Evolutionary conservation across 2,329 filamentous ascomycete species (phyloP).

Genomic region (Ceratocystis ficicola): DNA sequence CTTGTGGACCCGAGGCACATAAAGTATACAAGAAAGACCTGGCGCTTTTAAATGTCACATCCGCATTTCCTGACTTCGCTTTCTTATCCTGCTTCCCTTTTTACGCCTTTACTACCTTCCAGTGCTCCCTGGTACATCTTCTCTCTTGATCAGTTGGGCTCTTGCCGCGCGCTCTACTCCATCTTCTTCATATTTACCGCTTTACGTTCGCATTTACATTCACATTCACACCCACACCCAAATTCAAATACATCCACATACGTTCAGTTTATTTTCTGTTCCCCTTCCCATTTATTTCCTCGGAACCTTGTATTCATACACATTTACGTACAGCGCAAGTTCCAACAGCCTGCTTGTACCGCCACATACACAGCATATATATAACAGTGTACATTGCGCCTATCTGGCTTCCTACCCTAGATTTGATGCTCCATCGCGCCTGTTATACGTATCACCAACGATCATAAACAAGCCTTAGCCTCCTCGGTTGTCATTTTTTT

Average conservation of each 20-base stretch:
- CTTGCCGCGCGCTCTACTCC: not conserved
- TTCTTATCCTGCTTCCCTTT: not conserved
- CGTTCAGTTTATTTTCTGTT: no score
- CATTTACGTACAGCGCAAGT: no score
- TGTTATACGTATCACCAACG: not conserved
- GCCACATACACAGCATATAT: no score
- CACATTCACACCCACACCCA: no score
- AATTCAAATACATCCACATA: no score
- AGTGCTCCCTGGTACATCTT: not conserved
- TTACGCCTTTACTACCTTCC: not conserved
- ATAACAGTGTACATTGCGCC: no score
- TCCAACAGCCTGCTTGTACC: no score
- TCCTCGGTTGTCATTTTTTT: slow-evolving; percentile 10
- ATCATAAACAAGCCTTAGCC: not conserved
- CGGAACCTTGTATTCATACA: no score
- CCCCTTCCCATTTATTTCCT: no score
- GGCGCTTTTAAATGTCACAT: not conserved
- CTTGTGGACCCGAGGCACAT: not conserved
- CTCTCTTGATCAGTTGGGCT: not conserved
- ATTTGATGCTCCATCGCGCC: not conserved
- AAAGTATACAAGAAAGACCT: not conserved
- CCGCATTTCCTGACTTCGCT: not conserved
- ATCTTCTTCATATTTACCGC: not conserved
- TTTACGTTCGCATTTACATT: not conserved
- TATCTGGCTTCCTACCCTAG: not conserved